Evolutionary conservation across 306 rosid genomes (phyloP), one percentile per base, ranked within the genome.

Genomic region (Comarum palustre): DNA sequence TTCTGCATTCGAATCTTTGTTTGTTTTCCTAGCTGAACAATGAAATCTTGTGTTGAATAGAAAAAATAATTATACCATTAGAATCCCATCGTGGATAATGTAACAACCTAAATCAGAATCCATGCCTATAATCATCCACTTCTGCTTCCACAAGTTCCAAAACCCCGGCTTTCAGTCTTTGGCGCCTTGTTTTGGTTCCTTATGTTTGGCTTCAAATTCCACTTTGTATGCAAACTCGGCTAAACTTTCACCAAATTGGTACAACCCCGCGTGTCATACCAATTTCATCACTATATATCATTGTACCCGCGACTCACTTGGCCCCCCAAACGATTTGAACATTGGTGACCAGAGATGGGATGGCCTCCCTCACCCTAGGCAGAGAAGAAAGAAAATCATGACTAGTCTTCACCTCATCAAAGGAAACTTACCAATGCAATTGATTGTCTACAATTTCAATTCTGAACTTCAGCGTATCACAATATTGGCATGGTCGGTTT

Each of bases 161-260:
- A 79, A 68, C 31, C 57, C 50, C 8, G 62, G 70, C 79, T 73
- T 73, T 79, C 58, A 61, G 78, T 60, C 39, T 78, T 78, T 55
- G 81, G 73, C 68, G 15, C 7, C 25, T 61, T 68, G 19, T 9
- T 8, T 57, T 14, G 55, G 31, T 46, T 68, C 22, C 42, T 24
- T 62, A 29, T 61, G 34, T 70, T 71, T 77, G 66, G 76, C 68
- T 70, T 70, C 75, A 42, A 31, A 42, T 13, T 13, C n/a, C 27
- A 16, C 52, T n/a, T 15, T 54, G 39, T n/a, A 36, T 39, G 50
- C 65, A 54, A 69, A 52, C 64, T 57, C 65, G 29, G 65, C 31
- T n/a, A 50, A 69, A 31, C 60, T 67, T 58, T 48, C 41, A 61
- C 43, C 45, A 45, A 73, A 43, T 11, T 32, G 24, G 69, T n/a